Base-by-base conservation (phyloP, 257 asterid species). In the Solanum bulbocastanum region DNA sequence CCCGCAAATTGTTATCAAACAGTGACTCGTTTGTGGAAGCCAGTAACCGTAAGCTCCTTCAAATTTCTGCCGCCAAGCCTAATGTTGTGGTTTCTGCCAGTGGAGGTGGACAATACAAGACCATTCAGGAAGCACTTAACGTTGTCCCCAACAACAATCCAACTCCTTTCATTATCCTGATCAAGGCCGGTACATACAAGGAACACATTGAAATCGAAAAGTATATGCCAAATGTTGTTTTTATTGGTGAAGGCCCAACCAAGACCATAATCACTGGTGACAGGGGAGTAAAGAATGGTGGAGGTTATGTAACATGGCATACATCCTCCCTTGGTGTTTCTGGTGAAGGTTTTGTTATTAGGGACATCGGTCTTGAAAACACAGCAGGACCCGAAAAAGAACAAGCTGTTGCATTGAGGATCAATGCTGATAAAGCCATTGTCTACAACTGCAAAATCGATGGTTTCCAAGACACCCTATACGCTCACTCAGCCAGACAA, bases 381-480 rank as follows among this genome's bases (percentile, higher is more conserved):
- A 86, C 95, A 10, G 97, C 98, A 0, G 99, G 98, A 1, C 88
- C 98, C 1, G 9, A 0, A 0, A 92, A 91, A 86, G 96, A 92
- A 83, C 99, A 96, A 18, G 98, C 97, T 1, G 95, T 93, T 13
- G 99, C 71, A 62, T 62, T 62, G 71, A 62, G 71, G 32, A n/a
- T 62, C n/a, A 62, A 62, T 62, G 71, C 8, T 62, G 99, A 74
- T 88, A 88, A 87, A 27, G 87, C 93, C 3, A 65, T 94, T 39
- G 90, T 95, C 92, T 90, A 60, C 93, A 95, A 95, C 86, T 95
- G 95, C 83, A 94, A 89, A 88, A 91, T 96, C 87, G 95, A 94
- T 83, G 96, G 95, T 2, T 92, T 73, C 90, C 99, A 96, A 86
- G 95, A 94, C 91, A 96, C 98, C 1, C 96, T 96, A 27, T 95